Percentiles rank a stretch among this genome's conserved stretches.
Conservation (phyloP, 164 flowering plant genomes). For the Warburgia ugandensis region DNA sequence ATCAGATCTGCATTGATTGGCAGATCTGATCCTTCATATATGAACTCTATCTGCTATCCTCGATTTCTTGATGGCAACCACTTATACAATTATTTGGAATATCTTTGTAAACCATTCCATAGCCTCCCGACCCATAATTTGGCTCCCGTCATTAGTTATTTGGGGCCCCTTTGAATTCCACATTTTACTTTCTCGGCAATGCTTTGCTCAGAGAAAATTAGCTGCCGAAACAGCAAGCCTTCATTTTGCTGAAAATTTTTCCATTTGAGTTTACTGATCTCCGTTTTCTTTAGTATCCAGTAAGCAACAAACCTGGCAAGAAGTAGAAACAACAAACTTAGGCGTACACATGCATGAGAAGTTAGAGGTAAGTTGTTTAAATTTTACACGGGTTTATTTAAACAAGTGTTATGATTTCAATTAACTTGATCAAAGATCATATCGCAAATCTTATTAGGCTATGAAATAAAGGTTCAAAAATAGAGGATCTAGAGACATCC, state of each 20-base stretch:
- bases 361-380: background rate
- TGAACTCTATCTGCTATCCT: slow-evolving; percentile 9
- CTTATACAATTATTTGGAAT: slow-evolving; percentile 5
- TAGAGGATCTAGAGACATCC: background rate
- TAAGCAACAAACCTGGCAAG: slow-evolving; percentile 1
- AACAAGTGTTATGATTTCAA: background rate
- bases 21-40: too few relatives aligned
- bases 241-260: slow-evolving; percentile 9
- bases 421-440: background rate
- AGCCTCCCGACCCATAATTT: slow-evolving; percentile 17
- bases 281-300: slow-evolving; percentile 3
- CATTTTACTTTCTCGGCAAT: background rate
- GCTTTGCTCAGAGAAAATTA: background rate
- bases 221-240: slow-evolving; percentile 7
- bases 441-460: background rate
- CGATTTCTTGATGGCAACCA: slow-evolving; percentile 18
- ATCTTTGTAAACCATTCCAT: slow-evolving; percentile 19
- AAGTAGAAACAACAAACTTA: slow-evolving; percentile 1
- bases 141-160: slow-evolving; percentile 10
- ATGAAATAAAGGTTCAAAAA: background rate
- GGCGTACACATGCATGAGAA: slow-evolving; percentile 4
- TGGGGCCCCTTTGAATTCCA: slow-evolving; percentile 14
- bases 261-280: slow-evolving; percentile 4
- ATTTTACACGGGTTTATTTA: too few relatives aligned
- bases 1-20: too few relatives aligned